A percentile compares a stretch with the other conserved stretches of the same genome.
Evolutionary conservation across 345 rosid genomes (phyloP).

Genomic region (Eucalyptus cloeziana): DNA sequence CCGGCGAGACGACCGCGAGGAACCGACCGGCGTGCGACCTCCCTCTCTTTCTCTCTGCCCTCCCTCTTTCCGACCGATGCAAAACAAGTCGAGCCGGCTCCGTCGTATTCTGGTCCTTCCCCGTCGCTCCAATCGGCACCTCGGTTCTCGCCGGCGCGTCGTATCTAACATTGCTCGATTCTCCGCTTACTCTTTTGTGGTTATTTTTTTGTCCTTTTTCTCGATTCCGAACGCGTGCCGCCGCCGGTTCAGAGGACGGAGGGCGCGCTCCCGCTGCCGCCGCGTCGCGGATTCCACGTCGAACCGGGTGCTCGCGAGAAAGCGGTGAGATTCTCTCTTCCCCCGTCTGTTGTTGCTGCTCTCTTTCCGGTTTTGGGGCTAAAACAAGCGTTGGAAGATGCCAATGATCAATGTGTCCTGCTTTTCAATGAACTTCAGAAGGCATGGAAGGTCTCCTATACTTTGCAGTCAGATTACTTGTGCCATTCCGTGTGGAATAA

Average conservation of each 20-base stretch:
- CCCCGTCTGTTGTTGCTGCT: not conserved
- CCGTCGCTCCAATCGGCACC: not conserved
- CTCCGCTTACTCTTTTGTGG: not conserved
- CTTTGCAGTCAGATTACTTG: constrained; percentile 24
- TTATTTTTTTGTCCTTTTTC: not conserved
- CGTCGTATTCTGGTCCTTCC: not conserved
- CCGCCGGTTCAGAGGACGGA: constrained; percentile 12
- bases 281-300: constrained; percentile 62
- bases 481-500: constrained; percentile 74
- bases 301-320: constrained; percentile 80
- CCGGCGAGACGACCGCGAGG: too few species aligned
- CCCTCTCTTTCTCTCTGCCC: too few species aligned
- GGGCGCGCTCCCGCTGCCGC: constrained; percentile 16
- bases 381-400: too few species aligned
- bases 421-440: too few species aligned
- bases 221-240: not conserved
- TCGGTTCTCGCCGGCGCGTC: not conserved
- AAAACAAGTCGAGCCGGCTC: not conserved
- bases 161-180: not conserved
- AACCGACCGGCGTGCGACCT: too few species aligned
- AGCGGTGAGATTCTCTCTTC: constrained; percentile 46
- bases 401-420: too few species aligned
- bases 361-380: not conserved
- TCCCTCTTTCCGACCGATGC: too few species aligned
- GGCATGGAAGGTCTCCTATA: too few species aligned